These are phyloP conservation scores for Lodderomyces metapsilosis DNA, from an alignment of 1,139 yeast species.

Conservation along the genomic window DNA sequence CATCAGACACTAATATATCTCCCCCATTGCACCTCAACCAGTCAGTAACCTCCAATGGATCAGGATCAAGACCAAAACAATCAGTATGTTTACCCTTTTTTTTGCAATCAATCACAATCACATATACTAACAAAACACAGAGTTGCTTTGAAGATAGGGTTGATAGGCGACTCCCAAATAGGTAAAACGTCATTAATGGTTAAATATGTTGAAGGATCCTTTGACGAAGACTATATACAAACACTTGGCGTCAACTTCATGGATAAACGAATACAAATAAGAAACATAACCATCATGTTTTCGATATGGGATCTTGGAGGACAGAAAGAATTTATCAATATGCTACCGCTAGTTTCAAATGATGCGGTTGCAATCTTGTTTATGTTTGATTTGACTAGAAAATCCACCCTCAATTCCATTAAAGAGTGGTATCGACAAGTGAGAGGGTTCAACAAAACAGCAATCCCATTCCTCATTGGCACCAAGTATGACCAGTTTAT, in stretches of 20 bases:
- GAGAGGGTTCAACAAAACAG: slow-evolving; percentile 85
- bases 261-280: slow-evolving; percentile 85
- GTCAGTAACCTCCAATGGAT: not conserved
- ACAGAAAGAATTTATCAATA: slow-evolving; percentile 90
- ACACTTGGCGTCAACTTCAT: slow-evolving; percentile 94
- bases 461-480: slow-evolving; percentile 90
- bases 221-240: slow-evolving; percentile 89
- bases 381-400: slow-evolving; percentile 89
- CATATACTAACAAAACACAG: slow-evolving; percentile 21
- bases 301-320: slow-evolving; percentile 98
- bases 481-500: slow-evolving; percentile 91
- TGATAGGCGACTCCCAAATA: slow-evolving; percentile 96
- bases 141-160: slow-evolving; percentile 86
- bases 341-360: slow-evolving; percentile 90
- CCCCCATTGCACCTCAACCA: no score
- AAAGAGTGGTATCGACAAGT: slow-evolving; percentile 97
- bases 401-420: slow-evolving; percentile 79
- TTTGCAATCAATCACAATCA: not conserved
- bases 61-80: slow-evolving; percentile 25
- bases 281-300: slow-evolving; percentile 87
- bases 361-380: slow-evolving; percentile 93
- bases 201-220: slow-evolving; percentile 91
- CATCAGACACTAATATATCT: no score
- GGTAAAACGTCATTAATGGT: slow-evolving; percentile 98
- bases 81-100: slow-evolving; percentile 30